These are phyloP conservation scores for Globisporangium canariense DNA, from an alignment of 352 stramenopile genomes.

Conservation along the genomic window DNA sequence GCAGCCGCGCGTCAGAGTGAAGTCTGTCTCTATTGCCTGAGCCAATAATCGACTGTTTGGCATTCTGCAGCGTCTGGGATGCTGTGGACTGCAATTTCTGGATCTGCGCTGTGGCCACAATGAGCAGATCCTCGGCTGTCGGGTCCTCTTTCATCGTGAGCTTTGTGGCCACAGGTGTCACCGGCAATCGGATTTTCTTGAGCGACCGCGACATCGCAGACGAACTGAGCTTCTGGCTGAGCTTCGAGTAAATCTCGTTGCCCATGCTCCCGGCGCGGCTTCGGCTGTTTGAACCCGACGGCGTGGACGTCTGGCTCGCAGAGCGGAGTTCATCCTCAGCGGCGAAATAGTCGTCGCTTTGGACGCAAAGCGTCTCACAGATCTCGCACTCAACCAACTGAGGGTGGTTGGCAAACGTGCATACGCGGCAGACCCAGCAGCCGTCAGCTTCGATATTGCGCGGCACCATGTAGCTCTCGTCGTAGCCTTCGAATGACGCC, in stretches of 20 bases:
- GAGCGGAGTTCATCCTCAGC: slow-evolving; percentile 17
- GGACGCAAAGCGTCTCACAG: slow-evolving; percentile 45
- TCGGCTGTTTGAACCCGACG: slow-evolving; percentile 3
- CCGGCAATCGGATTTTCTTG: slow-evolving; percentile 39
- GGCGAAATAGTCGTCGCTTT: slow-evolving; percentile 18
- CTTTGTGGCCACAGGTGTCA: slow-evolving; percentile 37
- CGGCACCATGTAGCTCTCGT: neutral
- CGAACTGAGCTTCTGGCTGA: slow-evolving; percentile 22
- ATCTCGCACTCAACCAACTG: slow-evolving; percentile 69
- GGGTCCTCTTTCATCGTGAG: slow-evolving; percentile 61
- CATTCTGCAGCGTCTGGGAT: slow-evolving; percentile 29
- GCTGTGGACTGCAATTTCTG: slow-evolving; percentile 41
- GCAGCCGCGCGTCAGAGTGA: slow-evolving; percentile 10
- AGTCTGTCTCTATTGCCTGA: slow-evolving; percentile 3
- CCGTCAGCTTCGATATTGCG: neutral
- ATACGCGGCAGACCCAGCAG: slow-evolving; percentile 67
- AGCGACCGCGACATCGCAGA: slow-evolving; percentile 39
- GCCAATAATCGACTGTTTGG: slow-evolving; percentile 33
- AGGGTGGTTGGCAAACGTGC: slow-evolving; percentile 79
- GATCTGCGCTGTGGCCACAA: slow-evolving; percentile 48
- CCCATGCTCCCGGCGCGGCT: slow-evolving; percentile 8
- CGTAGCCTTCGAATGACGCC: neutral
- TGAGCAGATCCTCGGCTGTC: slow-evolving; percentile 57
- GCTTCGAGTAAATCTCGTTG: slow-evolving; percentile 25
- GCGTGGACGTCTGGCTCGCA: neutral